phyloP scores from a whole-genome alignment of 352 stramenopile species.

The Phytophthora podocarpi region DNA sequence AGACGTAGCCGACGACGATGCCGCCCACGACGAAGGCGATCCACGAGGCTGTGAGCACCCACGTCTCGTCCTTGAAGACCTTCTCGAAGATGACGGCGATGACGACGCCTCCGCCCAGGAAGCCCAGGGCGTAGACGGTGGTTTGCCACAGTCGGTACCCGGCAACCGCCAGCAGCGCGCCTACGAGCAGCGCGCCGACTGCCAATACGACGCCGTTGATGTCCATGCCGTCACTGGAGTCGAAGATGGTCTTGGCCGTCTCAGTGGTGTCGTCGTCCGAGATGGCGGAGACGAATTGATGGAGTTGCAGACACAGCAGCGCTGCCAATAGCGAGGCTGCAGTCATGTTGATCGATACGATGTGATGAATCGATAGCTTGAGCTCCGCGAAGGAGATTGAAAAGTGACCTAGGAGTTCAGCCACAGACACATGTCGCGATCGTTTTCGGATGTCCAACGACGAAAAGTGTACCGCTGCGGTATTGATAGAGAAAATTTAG shows the following conservation, averaged over 20 bases:
- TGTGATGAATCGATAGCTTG: slow-evolving; percentile 1
- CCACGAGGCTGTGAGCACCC: slow-evolving; percentile 64
- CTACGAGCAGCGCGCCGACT: slow-evolving; percentile 45
- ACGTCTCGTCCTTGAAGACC: slow-evolving; percentile 57
- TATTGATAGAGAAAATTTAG: slow-evolving; percentile 16
- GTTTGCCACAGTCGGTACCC: slow-evolving; percentile 71
- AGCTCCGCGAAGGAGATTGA: slow-evolving; percentile 19
- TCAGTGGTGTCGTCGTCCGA: slow-evolving; percentile 28
- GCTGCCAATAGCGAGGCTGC: background rate
- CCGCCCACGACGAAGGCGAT: slow-evolving; percentile 72
- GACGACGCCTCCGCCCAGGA: slow-evolving; percentile 58
- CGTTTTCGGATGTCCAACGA: slow-evolving; percentile 27
- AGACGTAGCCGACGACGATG: slow-evolving; percentile 51
- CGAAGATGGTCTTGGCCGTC: slow-evolving; percentile 41
- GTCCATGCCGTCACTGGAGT: slow-evolving; percentile 35
- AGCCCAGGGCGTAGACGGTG: slow-evolving; percentile 64
- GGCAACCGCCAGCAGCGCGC: slow-evolving; percentile 44
- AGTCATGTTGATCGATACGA: too few species aligned
- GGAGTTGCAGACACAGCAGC: slow-evolving; percentile 16
- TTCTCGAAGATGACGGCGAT: slow-evolving; percentile 57
- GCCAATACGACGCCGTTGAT: slow-evolving; percentile 50
- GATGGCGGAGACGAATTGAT: background rate
- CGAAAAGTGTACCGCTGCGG: background rate
- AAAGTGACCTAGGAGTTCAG: too few species aligned
- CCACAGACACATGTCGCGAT: too few species aligned